Percentiles rank a stretch among this genome's conserved stretches.
phyloP scores from a whole-genome alignment of 2,329 filamentous ascomycete species.

The Alternaria burnsii region DNA sequence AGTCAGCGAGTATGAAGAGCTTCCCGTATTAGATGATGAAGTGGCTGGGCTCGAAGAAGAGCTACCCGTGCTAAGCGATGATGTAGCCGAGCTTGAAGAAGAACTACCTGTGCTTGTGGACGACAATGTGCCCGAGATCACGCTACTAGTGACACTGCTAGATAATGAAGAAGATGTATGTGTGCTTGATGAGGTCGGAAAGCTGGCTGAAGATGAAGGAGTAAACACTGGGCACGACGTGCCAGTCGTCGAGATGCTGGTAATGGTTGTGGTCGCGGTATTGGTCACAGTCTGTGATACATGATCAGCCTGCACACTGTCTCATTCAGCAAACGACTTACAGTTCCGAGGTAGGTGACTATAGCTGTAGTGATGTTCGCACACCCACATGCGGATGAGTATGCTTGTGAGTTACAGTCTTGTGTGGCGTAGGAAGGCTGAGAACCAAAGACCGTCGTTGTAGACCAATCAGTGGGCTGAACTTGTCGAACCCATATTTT shows the following conservation, averaged over 20 bases:
- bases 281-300: constrained; percentile 20
- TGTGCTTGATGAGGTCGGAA: neutral
- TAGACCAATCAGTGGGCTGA: constrained; percentile 15
- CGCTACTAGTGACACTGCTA: constrained; percentile 8
- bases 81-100: neutral
- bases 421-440: constrained; percentile 36
- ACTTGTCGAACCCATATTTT: constrained; percentile 17
- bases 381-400: constrained; percentile 41
- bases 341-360: constrained; percentile 29
- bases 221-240: constrained; percentile 13
- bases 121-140: neutral
- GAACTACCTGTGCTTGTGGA: constrained; percentile 2
- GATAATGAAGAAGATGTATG: neutral
- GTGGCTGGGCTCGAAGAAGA: neutral
- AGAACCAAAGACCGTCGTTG: constrained; percentile 26
- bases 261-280: constrained; percentile 23
- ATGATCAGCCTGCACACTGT: constrained; percentile 8
- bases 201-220: constrained; percentile 2
- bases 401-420: constrained; percentile 25
- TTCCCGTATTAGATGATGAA: neutral
- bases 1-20: neutral
- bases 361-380: constrained; percentile 26
- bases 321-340: constrained; percentile 15
- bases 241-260: constrained; percentile 16
- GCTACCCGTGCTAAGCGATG: neutral